phyloP scores from a whole-genome alignment of 192 early-diverging fungal species.

The Coemansia umbellata region DNA sequence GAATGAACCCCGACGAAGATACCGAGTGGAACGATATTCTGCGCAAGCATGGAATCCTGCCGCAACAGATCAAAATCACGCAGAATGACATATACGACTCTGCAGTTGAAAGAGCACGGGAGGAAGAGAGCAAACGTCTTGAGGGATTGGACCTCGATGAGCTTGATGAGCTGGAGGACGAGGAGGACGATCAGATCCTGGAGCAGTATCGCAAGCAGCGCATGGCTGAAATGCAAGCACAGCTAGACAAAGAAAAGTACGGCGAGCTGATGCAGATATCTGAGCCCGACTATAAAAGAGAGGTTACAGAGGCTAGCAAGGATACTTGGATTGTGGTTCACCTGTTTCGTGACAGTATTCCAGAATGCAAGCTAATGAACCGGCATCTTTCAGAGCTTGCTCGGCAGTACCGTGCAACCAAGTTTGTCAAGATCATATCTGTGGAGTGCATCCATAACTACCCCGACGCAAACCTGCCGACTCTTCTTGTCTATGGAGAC shows the following conservation, averaged over 20 bases:
- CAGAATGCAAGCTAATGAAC: slow-evolving; percentile 82
- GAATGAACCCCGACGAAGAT: slow-evolving; percentile 60
- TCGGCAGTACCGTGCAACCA: slow-evolving; percentile 75
- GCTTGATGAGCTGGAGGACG: slow-evolving; percentile 90
- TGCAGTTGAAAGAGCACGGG: slow-evolving; percentile 48
- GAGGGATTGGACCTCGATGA: slow-evolving; percentile 77
- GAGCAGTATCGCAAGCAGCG: slow-evolving; percentile 76
- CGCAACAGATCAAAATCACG: slow-evolving; percentile 63
- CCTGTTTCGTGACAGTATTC: slow-evolving; percentile 62
- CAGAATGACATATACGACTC: slow-evolving; percentile 52
- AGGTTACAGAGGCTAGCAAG: slow-evolving; percentile 89
- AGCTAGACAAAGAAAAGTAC: slow-evolving; percentile 69
- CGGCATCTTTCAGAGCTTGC: slow-evolving; percentile 57
- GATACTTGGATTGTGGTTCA: slow-evolving; percentile 60
- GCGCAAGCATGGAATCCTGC: slow-evolving; percentile 86
- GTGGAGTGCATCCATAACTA: slow-evolving; percentile 95
- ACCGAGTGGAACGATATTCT: slow-evolving; percentile 94
- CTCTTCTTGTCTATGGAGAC: slow-evolving; percentile 85
- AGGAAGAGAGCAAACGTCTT: slow-evolving; percentile 60
- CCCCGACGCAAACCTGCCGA: slow-evolving; percentile 85
- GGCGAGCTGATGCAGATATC: slow-evolving; percentile 84
- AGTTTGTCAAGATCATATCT: slow-evolving; percentile 91
- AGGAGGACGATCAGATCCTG: slow-evolving; percentile 84
- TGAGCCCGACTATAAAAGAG: slow-evolving; percentile 84
- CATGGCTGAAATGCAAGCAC: slow-evolving; percentile 79